Conservation (phyloP, 2,329 filamentous ascomycete species). For the Graphiopsis chlorocephala region DNA sequence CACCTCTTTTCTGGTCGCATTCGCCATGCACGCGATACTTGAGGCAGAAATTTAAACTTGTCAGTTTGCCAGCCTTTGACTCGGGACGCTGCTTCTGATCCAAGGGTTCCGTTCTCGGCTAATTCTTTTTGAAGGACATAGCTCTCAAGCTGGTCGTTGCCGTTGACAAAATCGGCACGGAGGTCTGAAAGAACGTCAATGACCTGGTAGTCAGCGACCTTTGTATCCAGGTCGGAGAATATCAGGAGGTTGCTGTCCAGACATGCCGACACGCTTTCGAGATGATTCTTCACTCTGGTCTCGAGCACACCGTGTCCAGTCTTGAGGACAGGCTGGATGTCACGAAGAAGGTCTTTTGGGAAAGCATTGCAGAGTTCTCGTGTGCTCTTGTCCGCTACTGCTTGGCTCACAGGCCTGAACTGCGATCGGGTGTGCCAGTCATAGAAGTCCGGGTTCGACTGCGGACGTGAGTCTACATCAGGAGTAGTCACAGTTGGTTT, state of each 20-base stretch:
- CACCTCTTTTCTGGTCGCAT: slow-evolving; percentile 47
- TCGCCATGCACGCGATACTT: slow-evolving; percentile 49
- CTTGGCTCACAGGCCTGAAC: slow-evolving; percentile 20
- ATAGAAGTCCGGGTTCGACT: slow-evolving; percentile 19
- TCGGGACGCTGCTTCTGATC: not conserved
- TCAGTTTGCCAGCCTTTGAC: slow-evolving; percentile 49
- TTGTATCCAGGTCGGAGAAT: slow-evolving; percentile 49
- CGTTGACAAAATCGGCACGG: slow-evolving; percentile 31
- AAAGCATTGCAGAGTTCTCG: slow-evolving; percentile 40
- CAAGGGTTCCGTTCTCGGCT: slow-evolving; percentile 21
- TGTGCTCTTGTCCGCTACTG: slow-evolving; percentile 11
- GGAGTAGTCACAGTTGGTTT: not conserved
- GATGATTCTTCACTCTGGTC: slow-evolving; percentile 42
- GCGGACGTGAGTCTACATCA: not conserved
- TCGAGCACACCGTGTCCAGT: slow-evolving; percentile 42
- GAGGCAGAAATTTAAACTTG: slow-evolving; percentile 55
- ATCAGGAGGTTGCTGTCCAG: slow-evolving; percentile 37
- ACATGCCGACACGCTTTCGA: slow-evolving; percentile 54
- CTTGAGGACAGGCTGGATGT: slow-evolving; percentile 49
- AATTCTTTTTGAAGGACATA: slow-evolving; percentile 20
- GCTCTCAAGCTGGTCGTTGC: slow-evolving; percentile 18
- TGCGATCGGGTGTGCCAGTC: slow-evolving; percentile 22
- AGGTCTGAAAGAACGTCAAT: slow-evolving; percentile 49
- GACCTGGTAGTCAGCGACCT: slow-evolving; percentile 39
- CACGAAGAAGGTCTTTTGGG: slow-evolving; percentile 40